Evolutionary conservation across 148 eudicot species (phyloP).

Genomic region (Arbutus unedo): DNA sequence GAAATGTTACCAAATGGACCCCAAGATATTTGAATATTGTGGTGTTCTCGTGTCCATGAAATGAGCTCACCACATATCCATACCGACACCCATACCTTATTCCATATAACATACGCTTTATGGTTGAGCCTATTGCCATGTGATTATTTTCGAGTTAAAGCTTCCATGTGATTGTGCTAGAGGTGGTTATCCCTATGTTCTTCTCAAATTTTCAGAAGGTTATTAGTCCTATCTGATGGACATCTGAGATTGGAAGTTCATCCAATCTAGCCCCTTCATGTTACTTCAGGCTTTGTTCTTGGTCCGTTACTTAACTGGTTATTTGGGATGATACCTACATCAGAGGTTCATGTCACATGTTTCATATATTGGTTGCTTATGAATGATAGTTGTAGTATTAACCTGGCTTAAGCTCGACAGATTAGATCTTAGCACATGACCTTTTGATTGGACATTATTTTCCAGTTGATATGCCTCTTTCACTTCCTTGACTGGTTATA

Average conservation of each 20-base stretch:
- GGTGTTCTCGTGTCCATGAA: too few relatives aligned
- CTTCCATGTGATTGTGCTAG: neutral
- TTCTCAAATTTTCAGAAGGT: neutral
- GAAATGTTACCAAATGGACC: too few relatives aligned
- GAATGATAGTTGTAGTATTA: neutral
- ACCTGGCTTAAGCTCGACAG: neutral
- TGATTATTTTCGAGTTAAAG: neutral
- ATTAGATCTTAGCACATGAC: neutral
- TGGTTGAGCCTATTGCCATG: neutral
- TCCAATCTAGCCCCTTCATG: neutral
- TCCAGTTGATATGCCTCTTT: neutral
- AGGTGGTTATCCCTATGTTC: neutral
- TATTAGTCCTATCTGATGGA: neutral
- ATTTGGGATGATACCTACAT: neutral
- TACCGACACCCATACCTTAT: too few relatives aligned
- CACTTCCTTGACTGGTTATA: neutral
- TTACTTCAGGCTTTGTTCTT: neutral
- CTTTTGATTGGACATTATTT: neutral
- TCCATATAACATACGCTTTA: too few relatives aligned
- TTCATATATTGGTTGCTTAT: neutral
- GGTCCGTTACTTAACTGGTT: neutral
- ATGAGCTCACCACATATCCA: too few relatives aligned
- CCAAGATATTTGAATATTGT: too few relatives aligned
- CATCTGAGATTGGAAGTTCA: neutral
- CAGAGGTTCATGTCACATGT: neutral